Evolutionary conservation across 2,329 filamentous ascomycete species (phyloP).

Genomic region (Colletotrichum coccodes): DNA sequence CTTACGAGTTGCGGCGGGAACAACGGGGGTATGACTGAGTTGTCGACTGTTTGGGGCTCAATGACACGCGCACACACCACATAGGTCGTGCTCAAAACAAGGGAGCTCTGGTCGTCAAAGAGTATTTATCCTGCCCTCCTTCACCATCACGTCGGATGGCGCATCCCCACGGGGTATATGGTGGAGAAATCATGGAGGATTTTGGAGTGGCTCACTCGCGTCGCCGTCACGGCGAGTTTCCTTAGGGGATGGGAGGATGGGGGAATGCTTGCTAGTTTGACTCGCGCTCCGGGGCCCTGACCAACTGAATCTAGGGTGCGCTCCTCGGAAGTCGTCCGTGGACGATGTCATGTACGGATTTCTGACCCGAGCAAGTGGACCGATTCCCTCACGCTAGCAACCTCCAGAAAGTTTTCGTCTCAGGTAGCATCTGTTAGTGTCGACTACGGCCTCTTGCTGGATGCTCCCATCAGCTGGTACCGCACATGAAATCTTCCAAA

Average conservation of each 20-base stretch:
- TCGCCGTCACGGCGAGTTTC: neutral
- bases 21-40: neutral
- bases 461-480: neutral
- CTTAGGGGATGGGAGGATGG: neutral
- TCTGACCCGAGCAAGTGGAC: constrained; percentile 13
- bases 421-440: neutral
- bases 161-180: constrained; percentile 26
- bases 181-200: constrained; percentile 29
- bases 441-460: too few relatives aligned
- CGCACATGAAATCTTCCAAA: neutral
- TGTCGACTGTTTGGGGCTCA: neutral
- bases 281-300: constrained; percentile 16
- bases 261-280: constrained; percentile 22
- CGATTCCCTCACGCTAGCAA: neutral
- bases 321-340: constrained; percentile 31
- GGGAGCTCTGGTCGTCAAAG: constrained; percentile 14
- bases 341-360: constrained; percentile 6
- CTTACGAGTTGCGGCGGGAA: neutral
- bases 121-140: constrained; percentile 27
- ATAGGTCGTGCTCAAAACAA: neutral
- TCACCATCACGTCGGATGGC: constrained; percentile 22
- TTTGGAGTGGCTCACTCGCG: constrained; percentile 19
- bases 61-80: neutral
- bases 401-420: neutral
- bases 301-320: constrained; percentile 1